Percentiles rank a stretch among this genome's conserved stretches.
These are phyloP conservation scores for Diaporthe sp. DNA, from an alignment of 2,329 filamentous ascomycete species.

Conservation along the genomic window DNA sequence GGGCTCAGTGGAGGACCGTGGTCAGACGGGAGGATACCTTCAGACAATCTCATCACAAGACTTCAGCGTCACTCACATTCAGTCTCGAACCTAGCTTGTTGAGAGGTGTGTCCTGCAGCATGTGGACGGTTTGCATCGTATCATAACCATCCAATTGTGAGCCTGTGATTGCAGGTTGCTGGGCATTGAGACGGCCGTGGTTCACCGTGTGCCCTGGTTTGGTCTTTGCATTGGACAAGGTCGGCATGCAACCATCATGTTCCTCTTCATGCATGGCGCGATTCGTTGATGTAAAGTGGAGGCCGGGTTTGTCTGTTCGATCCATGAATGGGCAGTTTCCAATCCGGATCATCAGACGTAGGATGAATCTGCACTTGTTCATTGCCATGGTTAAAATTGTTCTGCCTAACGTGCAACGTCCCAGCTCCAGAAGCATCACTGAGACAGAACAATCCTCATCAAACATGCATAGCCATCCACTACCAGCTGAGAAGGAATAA, in stretches of 20 bases:
- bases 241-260: not conserved
- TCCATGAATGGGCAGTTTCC: not conserved
- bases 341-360: no score
- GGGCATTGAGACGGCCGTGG: not conserved
- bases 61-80: not conserved
- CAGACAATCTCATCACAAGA: not conserved
- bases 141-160: not conserved
- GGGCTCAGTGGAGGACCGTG: not conserved
- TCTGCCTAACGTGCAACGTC: no score
- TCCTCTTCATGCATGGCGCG: not conserved
- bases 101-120: no score
- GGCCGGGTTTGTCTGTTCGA: not conserved
- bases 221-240: not conserved
- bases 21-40: not conserved
- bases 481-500: not conserved
- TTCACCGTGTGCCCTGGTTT: not conserved
- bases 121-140: no score
- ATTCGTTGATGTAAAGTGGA: not conserved
- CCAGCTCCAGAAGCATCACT: no score
- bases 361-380: not conserved
- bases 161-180: not conserved
- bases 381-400: no score
- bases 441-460: not conserved
- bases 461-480: not conserved
- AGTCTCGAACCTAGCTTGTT: not conserved